phyloP scores from a whole-genome alignment of 1,139 yeast species.

The Geotrichum carabidarum region DNA sequence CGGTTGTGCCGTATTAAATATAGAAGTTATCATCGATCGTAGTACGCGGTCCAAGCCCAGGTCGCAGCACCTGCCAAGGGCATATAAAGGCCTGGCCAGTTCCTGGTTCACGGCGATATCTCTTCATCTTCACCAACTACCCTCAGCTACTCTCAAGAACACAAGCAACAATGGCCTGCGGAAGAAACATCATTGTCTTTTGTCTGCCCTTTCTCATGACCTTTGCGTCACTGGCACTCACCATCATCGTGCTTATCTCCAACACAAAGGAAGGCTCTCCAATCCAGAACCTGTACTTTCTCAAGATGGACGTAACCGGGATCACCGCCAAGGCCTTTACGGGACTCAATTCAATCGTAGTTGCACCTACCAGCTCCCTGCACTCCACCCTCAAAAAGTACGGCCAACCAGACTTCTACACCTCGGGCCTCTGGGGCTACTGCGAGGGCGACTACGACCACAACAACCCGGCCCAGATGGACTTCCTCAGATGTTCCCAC shows the following conservation, averaged over 20 bases:
- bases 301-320: slow-evolving; percentile 41
- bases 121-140: neutral
- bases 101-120: no score
- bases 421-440: slow-evolving; percentile 68
- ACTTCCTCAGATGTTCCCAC: slow-evolving; percentile 39
- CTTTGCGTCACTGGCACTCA: slow-evolving; percentile 40
- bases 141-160: neutral
- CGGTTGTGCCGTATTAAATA: no score
- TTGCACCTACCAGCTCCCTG: slow-evolving; percentile 20
- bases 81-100: neutral
- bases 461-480: slow-evolving; percentile 24
- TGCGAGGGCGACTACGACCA: slow-evolving; percentile 48
- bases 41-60: no score
- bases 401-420: slow-evolving; percentile 58
- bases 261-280: slow-evolving; percentile 36
- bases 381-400: slow-evolving; percentile 30
- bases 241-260: slow-evolving; percentile 43
- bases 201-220: slow-evolving; percentile 41
- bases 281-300: slow-evolving; percentile 40
- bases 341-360: slow-evolving; percentile 19
- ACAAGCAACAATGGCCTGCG: slow-evolving; percentile 28
- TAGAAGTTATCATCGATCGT: no score
- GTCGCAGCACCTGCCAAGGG: neutral
- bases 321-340: slow-evolving; percentile 23
- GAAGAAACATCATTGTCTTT: slow-evolving; percentile 35